Conservation (phyloP, 306 rosid genomes). For the Malus sylvestris region DNA sequence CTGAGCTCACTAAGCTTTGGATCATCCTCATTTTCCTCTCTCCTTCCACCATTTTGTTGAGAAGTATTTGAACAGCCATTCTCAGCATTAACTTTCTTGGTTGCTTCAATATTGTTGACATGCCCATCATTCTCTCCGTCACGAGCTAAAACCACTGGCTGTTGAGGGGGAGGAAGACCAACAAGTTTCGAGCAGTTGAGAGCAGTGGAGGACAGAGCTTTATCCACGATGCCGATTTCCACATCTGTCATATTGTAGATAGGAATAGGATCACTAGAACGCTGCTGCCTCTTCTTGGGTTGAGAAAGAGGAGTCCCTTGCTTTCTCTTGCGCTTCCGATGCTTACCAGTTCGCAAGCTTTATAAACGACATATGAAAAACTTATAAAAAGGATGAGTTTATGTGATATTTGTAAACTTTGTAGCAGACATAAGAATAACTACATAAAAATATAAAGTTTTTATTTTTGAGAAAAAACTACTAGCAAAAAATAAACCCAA, state of each 20-base stretch:
- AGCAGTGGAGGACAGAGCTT: constrained; percentile 35
- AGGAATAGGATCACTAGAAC: constrained; percentile 32
- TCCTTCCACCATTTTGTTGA: constrained; percentile 19
- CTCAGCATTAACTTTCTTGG: constrained; percentile 19
- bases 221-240: constrained; percentile 25
- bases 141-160: constrained; percentile 26
- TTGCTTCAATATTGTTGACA: constrained; percentile 15
- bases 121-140: constrained; percentile 31
- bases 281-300: constrained; percentile 66
- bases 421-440: not conserved
- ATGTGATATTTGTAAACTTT: not conserved
- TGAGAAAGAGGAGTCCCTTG: constrained; percentile 39
- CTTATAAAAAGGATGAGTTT: not conserved
- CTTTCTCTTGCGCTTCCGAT: constrained; percentile 57
- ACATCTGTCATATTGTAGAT: constrained; percentile 43
- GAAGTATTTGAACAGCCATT: constrained; percentile 20
- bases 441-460: not conserved
- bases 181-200: constrained; percentile 16
- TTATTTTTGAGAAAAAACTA: not conserved
- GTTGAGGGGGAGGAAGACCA: constrained; percentile 37
- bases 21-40: constrained; percentile 48
- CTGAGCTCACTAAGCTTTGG: constrained; percentile 81
- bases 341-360: constrained; percentile 57
- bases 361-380: constrained; percentile 1
- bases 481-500: not conserved